Evolutionary conservation across 2,329 filamentous ascomycete genomes (phyloP).

Genomic region (Pestalotiopsis sp.): DNA sequence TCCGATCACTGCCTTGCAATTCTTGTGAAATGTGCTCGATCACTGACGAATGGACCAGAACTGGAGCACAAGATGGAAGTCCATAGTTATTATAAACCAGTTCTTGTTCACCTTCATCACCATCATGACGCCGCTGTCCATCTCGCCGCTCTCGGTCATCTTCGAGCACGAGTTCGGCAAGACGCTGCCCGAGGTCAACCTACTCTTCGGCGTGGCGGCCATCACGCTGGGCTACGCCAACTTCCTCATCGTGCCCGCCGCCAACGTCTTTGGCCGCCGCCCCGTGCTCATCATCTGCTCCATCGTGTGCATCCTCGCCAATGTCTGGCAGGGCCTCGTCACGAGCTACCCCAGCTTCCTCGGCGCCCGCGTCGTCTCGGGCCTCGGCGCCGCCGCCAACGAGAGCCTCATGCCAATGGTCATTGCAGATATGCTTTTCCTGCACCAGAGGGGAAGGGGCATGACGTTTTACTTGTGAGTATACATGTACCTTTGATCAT

Average conservation of each 20-base stretch:
- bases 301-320: slow-evolving; percentile 29
- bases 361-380: slow-evolving; percentile 31
- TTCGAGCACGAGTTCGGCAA: slow-evolving; percentile 34
- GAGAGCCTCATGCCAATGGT: slow-evolving; percentile 36
- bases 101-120: slow-evolving; percentile 34
- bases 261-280: slow-evolving; percentile 32
- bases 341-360: slow-evolving; percentile 31
- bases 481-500: no score
- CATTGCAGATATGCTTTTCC: slow-evolving; percentile 31
- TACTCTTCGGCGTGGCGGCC: slow-evolving; percentile 32
- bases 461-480: slow-evolving; percentile 30
- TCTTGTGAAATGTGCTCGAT: neutral
- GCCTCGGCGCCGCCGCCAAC: slow-evolving; percentile 31
- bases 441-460: slow-evolving; percentile 28
- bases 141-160: slow-evolving; percentile 34
- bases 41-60: slow-evolving; percentile 21
- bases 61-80: slow-evolving; percentile 32
- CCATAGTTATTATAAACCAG: slow-evolving; percentile 31
- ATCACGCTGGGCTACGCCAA: slow-evolving; percentile 35
- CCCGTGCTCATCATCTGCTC: slow-evolving; percentile 31
- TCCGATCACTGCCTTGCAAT: neutral
- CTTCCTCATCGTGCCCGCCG: slow-evolving; percentile 32
- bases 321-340: slow-evolving; percentile 31
- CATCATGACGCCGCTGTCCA: slow-evolving; percentile 35
- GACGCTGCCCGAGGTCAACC: slow-evolving; percentile 31